These are phyloP conservation scores for Aspergillus flavus DNA, from an alignment of 2,329 filamentous ascomycete species.

Conservation along the genomic window DNA sequence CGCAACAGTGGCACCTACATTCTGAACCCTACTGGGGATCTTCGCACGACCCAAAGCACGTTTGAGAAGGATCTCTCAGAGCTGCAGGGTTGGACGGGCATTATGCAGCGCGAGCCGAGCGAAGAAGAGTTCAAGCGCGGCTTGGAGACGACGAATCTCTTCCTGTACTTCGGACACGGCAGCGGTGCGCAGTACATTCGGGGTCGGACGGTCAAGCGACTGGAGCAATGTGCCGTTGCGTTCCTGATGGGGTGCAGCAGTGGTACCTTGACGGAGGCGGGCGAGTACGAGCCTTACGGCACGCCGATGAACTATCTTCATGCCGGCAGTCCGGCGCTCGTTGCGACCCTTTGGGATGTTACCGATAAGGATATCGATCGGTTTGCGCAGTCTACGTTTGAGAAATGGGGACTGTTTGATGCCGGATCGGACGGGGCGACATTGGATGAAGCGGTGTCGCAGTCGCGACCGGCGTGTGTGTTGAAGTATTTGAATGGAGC, in stretches of 20 bases:
- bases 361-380: conserved; percentile 97
- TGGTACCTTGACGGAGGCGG: conserved; percentile 75
- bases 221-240: conserved; percentile 77
- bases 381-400: conserved; percentile 76
- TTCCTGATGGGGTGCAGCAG: conserved; percentile 96
- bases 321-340: conserved; percentile 80
- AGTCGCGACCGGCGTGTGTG: conserved; percentile 75
- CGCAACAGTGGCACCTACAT: conserved; percentile 63
- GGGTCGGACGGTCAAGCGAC: conserved; percentile 75
- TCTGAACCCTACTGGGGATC: conserved; percentile 84
- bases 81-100: conserved; percentile 63
- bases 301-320: conserved; percentile 91
- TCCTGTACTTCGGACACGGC: conserved; percentile 96
- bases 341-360: conserved; percentile 96
- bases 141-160: conserved; percentile 67
- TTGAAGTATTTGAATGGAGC: conserved; percentile 92
- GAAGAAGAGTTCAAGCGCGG: conserved; percentile 75
- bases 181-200: conserved; percentile 94
- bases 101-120: conserved; percentile 69
- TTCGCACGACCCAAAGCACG: conserved; percentile 75
- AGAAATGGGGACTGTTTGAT: conserved; percentile 79
- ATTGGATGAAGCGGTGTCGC: conserved; percentile 79
- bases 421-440: conserved; percentile 46
- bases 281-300: conserved; percentile 88
- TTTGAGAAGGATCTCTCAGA: conserved; percentile 68